Evolutionary conservation across 352 stramenopile species (phyloP).

Genomic region (Globisporangium emineosum): DNA sequence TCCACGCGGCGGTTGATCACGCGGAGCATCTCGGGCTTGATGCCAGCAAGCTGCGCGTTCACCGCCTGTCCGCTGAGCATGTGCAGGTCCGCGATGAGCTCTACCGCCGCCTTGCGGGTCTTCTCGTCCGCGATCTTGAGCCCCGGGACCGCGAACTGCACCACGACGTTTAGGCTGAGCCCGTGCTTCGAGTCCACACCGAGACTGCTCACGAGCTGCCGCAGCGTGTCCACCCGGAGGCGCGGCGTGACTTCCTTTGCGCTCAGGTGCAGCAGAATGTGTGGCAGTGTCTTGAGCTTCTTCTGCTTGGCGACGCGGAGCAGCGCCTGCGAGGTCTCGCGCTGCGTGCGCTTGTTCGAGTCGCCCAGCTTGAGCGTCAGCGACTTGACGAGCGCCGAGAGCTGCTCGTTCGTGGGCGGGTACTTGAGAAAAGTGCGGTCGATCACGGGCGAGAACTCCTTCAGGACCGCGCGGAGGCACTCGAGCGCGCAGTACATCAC

Average conservation of each 20-base stretch:
- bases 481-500: constrained; percentile 86
- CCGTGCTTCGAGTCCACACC: constrained; percentile 31
- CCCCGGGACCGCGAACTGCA: constrained; percentile 69
- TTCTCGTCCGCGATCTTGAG: constrained; percentile 79
- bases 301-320: constrained; percentile 60
- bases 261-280: constrained; percentile 63
- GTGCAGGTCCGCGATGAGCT: constrained; percentile 67
- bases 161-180: constrained; percentile 55
- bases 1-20: constrained; percentile 73
- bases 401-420: constrained; percentile 49
- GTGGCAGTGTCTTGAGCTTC: constrained; percentile 51
- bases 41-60: constrained; percentile 34
- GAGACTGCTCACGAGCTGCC: constrained; percentile 49
- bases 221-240: constrained; percentile 55
- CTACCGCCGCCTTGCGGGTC: constrained; percentile 60
- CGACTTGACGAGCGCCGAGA: constrained; percentile 45
- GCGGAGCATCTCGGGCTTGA: constrained; percentile 78
- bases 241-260: constrained; percentile 51
- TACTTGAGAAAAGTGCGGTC: constrained; percentile 42
- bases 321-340: constrained; percentile 56
- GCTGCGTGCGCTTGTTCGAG: constrained; percentile 81
- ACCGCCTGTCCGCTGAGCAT: constrained; percentile 31
- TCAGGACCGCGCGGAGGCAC: constrained; percentile 59
- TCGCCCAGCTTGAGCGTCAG: constrained; percentile 68
- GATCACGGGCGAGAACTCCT: constrained; percentile 52